Conservation (phyloP, 2,329 filamentous ascomycete genomes). For the Colletotrichum tofieldiae region DNA sequence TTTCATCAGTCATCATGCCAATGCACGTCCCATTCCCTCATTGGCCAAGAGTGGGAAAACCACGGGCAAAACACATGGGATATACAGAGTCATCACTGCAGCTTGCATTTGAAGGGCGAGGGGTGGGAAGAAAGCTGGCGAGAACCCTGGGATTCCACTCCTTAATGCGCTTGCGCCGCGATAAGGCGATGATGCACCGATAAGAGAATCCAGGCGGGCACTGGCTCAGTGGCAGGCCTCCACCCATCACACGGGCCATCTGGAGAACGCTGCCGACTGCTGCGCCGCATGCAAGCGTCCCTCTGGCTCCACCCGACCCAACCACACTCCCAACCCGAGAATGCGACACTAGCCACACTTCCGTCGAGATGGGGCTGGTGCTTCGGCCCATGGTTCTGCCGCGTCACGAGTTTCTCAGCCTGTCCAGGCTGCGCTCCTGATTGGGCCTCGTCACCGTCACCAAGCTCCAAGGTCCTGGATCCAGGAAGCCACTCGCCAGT, state of each 20-base stretch:
- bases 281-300: too few relatives aligned
- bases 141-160: slow-evolving; percentile 16
- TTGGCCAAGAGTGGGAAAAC: background rate
- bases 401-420: slow-evolving; percentile 43
- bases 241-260: slow-evolving; percentile 12
- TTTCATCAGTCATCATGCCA: slow-evolving; percentile 12
- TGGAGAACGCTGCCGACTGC: background rate
- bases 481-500: slow-evolving; percentile 39
- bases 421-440: slow-evolving; percentile 35
- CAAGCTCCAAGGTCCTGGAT: slow-evolving; percentile 43
- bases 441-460: slow-evolving; percentile 42
- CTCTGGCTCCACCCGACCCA: background rate
- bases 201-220: slow-evolving; percentile 8
- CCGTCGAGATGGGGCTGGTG: slow-evolving; percentile 1
- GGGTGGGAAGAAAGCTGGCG: slow-evolving; percentile 10
- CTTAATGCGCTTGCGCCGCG: slow-evolving; percentile 16
- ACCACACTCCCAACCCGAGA: background rate
- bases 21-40: slow-evolving; percentile 16
- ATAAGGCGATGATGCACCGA: slow-evolving; percentile 17
- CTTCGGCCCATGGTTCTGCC: slow-evolving; percentile 36
- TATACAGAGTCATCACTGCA: background rate
- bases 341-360: slow-evolving; percentile 17
- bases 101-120: slow-evolving; percentile 3
- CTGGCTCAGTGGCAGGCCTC: background rate
- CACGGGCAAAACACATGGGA: slow-evolving; percentile 20